Base-by-base conservation (phyloP, 768 basidiomycete genomes). In the Lentinus brumalis region DNA sequence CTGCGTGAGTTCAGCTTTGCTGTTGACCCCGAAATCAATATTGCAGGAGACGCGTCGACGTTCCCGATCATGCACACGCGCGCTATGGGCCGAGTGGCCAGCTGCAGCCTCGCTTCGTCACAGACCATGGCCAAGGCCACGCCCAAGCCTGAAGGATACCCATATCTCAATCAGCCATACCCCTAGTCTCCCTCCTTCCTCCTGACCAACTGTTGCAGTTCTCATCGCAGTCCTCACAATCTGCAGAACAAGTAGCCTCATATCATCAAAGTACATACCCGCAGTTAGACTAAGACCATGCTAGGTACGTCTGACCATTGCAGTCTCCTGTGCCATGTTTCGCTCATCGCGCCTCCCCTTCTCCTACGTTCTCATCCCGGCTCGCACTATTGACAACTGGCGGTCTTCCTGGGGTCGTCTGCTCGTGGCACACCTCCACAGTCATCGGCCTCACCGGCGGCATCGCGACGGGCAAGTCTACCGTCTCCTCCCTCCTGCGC, bases 361-460 rank as follows among this genome's bases (percentile, higher is more conserved):
- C 46, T 10, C 21, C 46, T 26, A 30, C 10, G 21, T 14, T 44
- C 15, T 15, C 6, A 44, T 16, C 35, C 52, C 42, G 2, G 15
- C 49, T 15, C 14, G 8, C 52, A 15, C 47, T 2, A 16, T 14
- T 44, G 18, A 44, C 15, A 6, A 44, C 42, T 18, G 18, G 9
- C 42, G 4, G 4, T 1, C 4, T 16, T 8, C 16, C 16, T 18
- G 44, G n/a, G 14, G 9, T n/a, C 14, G 4, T 45, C 14, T 16
- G 44, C 4, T 2, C 44, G 9, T 16, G 44, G n/a, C 21, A 45
- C 44, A 45, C n/a, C 44, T 45, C 14, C 46, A 11, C 64, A 96
- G 96, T 98, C 60, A 84, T 97, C 62, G 96, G 97, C 42, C 84
- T 99, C 21, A 98, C 96, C 31, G 97, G 97, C 8, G 94, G 96